Conservation (phyloP, 306 rosid species). For the Cyclanthera cordifolia region DNA sequence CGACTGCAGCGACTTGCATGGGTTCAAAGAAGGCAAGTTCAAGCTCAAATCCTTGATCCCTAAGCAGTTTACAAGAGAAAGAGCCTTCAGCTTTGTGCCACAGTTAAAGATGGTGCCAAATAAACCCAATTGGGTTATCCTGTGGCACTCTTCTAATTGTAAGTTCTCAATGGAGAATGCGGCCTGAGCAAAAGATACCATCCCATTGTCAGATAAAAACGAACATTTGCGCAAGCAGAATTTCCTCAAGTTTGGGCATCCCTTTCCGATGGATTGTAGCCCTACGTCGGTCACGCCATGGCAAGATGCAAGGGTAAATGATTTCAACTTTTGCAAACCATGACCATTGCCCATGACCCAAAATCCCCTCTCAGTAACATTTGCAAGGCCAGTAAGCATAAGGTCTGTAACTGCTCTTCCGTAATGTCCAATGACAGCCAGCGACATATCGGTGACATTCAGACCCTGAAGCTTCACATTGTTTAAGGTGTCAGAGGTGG, state of each 20-base stretch:
- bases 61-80: conserved; percentile 56
- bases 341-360: conserved; percentile 86
- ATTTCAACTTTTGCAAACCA: conserved; percentile 68
- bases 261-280: conserved; percentile 64
- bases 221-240: conserved; percentile 53
- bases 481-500: conserved; percentile 38
- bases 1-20: conserved; percentile 41
- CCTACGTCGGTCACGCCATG: conserved; percentile 67
- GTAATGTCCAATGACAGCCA: conserved; percentile 84
- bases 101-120: conserved; percentile 52
- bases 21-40: conserved; percentile 31
- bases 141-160: conserved; percentile 83
- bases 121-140: conserved; percentile 71
- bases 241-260: conserved; percentile 76
- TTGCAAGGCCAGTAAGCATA: conserved; percentile 43
- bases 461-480: conserved; percentile 70
- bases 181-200: conserved; percentile 53
- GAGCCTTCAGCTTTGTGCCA: conserved; percentile 58
- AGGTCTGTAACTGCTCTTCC: conserved; percentile 60
- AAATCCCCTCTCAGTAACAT: conserved; percentile 74
- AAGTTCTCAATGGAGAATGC: conserved; percentile 67
- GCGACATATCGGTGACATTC: conserved; percentile 60
- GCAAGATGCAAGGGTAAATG: conserved; percentile 50
- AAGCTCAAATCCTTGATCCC: conserved; percentile 59
- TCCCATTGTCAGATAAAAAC: conserved; percentile 60